phyloP scores from a whole-genome alignment of 2,329 filamentous ascomycete genomes.

The Botryotinia calthae region DNA sequence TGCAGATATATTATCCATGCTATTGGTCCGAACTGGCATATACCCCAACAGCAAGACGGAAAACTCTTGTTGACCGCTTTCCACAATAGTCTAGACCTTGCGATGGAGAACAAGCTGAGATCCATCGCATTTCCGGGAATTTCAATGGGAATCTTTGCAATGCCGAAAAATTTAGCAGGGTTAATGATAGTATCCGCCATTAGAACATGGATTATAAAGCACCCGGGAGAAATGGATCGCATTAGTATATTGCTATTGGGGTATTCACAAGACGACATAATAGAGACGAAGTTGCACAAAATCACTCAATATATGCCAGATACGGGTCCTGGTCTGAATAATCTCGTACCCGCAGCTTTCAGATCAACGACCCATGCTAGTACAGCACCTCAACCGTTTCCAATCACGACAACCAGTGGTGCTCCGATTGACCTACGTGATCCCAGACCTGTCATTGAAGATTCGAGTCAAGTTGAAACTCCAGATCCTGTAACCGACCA shows the following conservation, averaged over 20 bases:
- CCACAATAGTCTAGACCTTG: not conserved
- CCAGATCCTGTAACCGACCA: not conserved
- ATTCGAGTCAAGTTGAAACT: not conserved
- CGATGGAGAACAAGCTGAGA: not conserved
- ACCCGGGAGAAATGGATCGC: not conserved
- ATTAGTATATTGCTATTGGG: not conserved
- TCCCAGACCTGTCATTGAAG: not conserved
- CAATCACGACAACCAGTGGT: not conserved
- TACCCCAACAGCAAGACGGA: not conserved
- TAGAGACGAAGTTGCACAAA: not conserved
- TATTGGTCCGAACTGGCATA: not conserved
- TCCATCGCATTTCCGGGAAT: slow-evolving; percentile 7
- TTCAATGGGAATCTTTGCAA: not conserved
- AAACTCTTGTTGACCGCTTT: not conserved
- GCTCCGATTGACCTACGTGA: not conserved
- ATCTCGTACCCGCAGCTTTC: not conserved
- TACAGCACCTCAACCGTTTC: not conserved
- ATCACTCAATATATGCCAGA: not conserved
- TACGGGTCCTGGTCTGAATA: not conserved
- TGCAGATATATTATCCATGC: slow-evolving; percentile 6
- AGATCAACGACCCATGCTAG: not conserved
- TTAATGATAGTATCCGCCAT: not conserved
- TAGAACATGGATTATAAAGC: not conserved
- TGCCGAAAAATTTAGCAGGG: not conserved
- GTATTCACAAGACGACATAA: not conserved